These are phyloP conservation scores for Tuber microsphaerosporum DNA, from an alignment of 495 filamentous ascomycete genomes.

Conservation along the genomic window DNA sequence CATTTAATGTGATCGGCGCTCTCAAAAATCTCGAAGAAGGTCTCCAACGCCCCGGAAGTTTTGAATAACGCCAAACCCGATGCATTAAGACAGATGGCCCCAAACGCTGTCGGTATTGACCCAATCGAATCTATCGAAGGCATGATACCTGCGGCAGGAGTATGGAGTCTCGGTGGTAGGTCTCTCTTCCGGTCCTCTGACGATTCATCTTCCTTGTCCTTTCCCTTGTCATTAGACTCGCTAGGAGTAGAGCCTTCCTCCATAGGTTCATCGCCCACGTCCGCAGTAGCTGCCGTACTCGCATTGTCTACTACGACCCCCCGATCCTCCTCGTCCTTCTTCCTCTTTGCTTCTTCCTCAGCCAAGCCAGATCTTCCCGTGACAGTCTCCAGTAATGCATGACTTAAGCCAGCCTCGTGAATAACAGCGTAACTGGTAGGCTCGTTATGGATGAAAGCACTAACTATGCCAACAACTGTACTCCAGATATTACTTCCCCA, in stretches of 20 bases:
- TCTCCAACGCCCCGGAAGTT: constrained; percentile 68
- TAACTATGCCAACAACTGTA: constrained; percentile 78
- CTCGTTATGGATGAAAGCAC: constrained; percentile 97
- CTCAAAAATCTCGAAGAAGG: constrained; percentile 90
- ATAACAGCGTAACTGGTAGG: constrained; percentile 95
- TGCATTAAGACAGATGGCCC: constrained; percentile 86
- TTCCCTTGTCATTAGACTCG: constrained; percentile 45
- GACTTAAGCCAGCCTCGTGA: constrained; percentile 83
- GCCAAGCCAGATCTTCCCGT: constrained; percentile 53
- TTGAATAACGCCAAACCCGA: constrained; percentile 84
- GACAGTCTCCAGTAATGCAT: constrained; percentile 71
- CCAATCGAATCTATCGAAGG: constrained; percentile 77
- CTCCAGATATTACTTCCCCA: constrained; percentile 95
- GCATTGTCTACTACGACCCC: constrained; percentile 24
- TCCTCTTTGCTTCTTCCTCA: constrained; percentile 42
- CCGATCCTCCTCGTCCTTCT: constrained; percentile 39
- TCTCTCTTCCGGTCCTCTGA: constrained; percentile 25
- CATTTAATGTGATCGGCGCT: constrained; percentile 80
- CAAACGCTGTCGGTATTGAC: constrained; percentile 76
- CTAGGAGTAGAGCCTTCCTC: constrained; percentile 45
- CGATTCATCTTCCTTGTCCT: constrained; percentile 37
- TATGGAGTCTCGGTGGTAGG: constrained; percentile 29
- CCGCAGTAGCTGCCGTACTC: constrained; percentile 18
- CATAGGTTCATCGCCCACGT: constrained; percentile 43
- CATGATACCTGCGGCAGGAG: constrained; percentile 67